Percentiles rank a stretch among this genome's conserved stretches.
These are phyloP conservation scores for Candida germanica DNA, from an alignment of 805 yeast species.

Conservation along the genomic window DNA sequence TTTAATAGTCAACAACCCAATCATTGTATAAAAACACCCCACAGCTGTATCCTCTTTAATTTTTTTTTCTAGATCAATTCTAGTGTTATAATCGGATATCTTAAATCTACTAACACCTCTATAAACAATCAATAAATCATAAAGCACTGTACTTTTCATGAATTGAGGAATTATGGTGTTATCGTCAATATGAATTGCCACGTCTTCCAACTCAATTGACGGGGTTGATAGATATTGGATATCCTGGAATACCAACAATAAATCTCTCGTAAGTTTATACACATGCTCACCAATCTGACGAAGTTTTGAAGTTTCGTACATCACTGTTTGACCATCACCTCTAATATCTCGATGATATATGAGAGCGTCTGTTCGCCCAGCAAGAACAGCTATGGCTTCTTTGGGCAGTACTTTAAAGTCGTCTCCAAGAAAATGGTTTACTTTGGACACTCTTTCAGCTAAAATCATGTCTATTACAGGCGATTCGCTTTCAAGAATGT, in stretches of 20 bases:
- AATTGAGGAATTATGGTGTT: conserved; percentile 21
- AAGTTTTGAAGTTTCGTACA: conserved; percentile 16
- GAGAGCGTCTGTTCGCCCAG: conserved; percentile 27
- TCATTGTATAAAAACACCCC: conserved; percentile 37
- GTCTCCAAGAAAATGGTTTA: conserved; percentile 25
- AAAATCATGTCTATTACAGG: not conserved
- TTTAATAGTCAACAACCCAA: conserved; percentile 32
- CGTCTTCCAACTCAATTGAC: conserved; percentile 23
- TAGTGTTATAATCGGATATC: not conserved
- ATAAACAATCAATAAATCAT: conserved; percentile 28
- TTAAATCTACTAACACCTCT: conserved; percentile 23
- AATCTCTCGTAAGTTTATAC: conserved; percentile 15
- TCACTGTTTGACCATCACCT: not conserved
- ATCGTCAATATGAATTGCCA: conserved; percentile 21
- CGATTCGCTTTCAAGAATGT: not conserved
- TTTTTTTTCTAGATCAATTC: conserved; percentile 4
- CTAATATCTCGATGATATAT: not conserved
- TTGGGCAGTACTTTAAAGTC: conserved; percentile 15
- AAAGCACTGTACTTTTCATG: conserved; percentile 30
- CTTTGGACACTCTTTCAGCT: conserved; percentile 6
- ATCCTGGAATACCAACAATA: conserved; percentile 23
- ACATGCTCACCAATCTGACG: conserved; percentile 25
- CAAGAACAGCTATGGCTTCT: conserved; percentile 25
- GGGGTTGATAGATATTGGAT: conserved; percentile 28
- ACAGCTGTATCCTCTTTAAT: conserved; percentile 24